Percentiles rank a stretch among this genome's conserved stretches.
These are phyloP conservation scores for Candida smagusa DNA, from an alignment of 1,139 yeast genomes.

Conservation along the genomic window DNA sequence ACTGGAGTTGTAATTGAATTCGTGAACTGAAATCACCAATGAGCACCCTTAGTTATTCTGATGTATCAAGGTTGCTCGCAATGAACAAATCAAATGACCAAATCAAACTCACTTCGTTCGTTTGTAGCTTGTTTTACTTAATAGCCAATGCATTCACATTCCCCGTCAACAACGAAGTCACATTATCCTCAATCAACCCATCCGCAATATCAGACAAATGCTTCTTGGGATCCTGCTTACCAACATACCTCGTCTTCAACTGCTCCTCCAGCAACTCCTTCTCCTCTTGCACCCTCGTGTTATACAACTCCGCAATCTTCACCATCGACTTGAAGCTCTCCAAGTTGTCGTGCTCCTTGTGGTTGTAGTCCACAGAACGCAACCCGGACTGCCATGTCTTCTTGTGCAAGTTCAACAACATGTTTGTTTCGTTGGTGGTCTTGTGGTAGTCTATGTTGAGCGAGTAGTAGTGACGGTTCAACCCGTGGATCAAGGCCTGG, in stretches of 20 bases:
- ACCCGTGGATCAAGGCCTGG: constrained; percentile 94
- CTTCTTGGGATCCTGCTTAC: constrained; percentile 98
- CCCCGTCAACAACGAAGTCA: constrained; percentile 81
- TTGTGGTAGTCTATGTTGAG: constrained; percentile 92
- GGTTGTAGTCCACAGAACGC: constrained; percentile 71
- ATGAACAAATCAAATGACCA: too few relatives aligned
- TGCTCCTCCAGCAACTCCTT: constrained; percentile 85
- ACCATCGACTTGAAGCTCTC: constrained; percentile 79
- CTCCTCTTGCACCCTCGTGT: constrained; percentile 89
- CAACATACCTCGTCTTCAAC: constrained; percentile 92
- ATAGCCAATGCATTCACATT: constrained; percentile 85
- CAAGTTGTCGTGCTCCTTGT: constrained; percentile 72
- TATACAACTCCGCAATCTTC: constrained; percentile 85
- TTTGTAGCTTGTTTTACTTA: constrained; percentile 32
- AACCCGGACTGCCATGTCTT: constrained; percentile 96
- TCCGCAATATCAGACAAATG: constrained; percentile 91
- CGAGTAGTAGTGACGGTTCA: constrained; percentile 95
- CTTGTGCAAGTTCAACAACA: constrained; percentile 92
- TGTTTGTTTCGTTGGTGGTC: constrained; percentile 87
- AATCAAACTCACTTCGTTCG: neutral
- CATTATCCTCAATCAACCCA: constrained; percentile 80
- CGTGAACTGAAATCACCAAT: too few relatives aligned
- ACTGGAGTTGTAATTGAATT: too few relatives aligned
- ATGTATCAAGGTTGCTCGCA: too few relatives aligned
- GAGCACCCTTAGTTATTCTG: too few relatives aligned